These are phyloP conservation scores for Bipolaris cookei DNA, from an alignment of 2,329 filamentous ascomycete species.

Conservation along the genomic window DNA sequence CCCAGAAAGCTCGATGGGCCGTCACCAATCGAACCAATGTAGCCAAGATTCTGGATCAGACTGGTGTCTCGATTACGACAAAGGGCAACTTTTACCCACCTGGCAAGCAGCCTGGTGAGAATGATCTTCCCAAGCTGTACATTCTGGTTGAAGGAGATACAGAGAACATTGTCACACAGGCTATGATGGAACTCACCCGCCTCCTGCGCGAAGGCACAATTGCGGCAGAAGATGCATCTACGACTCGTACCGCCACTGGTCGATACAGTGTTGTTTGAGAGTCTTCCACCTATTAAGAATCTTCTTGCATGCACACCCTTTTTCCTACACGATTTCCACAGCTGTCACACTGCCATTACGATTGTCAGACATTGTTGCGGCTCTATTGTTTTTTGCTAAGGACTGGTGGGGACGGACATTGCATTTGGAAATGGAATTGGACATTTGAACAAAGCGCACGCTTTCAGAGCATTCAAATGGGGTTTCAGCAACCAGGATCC, in stretches of 20 bases:
- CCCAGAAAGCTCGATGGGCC: constrained; percentile 97
- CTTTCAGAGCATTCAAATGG: background rate
- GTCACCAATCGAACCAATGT: constrained; percentile 99
- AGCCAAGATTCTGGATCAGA: constrained; percentile 94
- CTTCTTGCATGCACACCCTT: background rate
- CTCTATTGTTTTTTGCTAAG: too few species aligned
- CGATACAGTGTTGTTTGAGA: constrained; percentile 74
- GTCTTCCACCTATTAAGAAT: background rate
- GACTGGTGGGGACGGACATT: background rate
- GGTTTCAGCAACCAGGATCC: background rate
- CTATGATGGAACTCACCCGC: constrained; percentile 87
- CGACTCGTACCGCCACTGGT: constrained; percentile 77
- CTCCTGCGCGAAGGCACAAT: constrained; percentile 89
- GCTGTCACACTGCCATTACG: too few species aligned
- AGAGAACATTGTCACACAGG: constrained; percentile 86
- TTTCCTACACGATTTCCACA: background rate
- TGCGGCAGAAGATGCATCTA: constrained; percentile 79
- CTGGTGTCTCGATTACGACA: constrained; percentile 94
- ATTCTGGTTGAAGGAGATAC: constrained; percentile 98
- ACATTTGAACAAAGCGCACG: constrained; percentile 1
- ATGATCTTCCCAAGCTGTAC: constrained; percentile 89
- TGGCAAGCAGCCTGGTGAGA: constrained; percentile 76
- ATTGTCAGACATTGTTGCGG: too few species aligned
- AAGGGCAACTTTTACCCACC: constrained; percentile 89
- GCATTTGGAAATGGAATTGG: constrained; percentile 3